phyloP scores from a whole-genome alignment of 2,329 filamentous ascomycete genomes.

The Laburnicola sp. region DNA sequence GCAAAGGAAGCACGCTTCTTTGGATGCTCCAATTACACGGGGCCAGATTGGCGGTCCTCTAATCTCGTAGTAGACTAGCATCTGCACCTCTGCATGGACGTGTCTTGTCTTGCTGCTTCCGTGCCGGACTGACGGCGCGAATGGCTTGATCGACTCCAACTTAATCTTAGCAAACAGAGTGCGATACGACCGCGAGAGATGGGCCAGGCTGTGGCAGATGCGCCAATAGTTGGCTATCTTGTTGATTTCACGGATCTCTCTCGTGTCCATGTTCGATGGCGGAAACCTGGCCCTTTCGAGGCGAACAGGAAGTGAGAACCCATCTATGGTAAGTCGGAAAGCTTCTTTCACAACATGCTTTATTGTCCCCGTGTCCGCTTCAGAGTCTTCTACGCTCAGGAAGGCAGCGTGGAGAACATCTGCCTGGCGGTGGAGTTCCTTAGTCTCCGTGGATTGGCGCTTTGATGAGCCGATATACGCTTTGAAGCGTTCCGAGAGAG shows the following conservation, averaged over 20 bases:
- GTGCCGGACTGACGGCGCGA: no score
- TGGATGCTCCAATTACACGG: no score
- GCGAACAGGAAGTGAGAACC: slow-evolving; percentile 11
- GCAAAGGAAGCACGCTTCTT: no score
- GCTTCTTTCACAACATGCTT: slow-evolving; percentile 4
- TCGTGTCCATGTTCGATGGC: slow-evolving; percentile 4
- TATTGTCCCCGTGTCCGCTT: background rate
- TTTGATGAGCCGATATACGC: background rate
- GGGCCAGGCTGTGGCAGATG: no score
- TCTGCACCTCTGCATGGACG: no score
- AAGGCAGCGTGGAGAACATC: background rate
- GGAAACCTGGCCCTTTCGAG: slow-evolving; percentile 7
- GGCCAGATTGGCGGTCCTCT: no score
- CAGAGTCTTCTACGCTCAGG: background rate
- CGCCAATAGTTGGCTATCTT: slow-evolving; percentile 13
- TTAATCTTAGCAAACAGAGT: no score
- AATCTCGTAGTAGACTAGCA: no score
- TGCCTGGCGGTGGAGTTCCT: background rate
- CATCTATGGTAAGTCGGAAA: slow-evolving; percentile 12
- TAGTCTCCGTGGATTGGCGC: background rate
- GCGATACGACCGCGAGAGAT: no score
- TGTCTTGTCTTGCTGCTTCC: no score
- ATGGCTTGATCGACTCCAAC: no score
- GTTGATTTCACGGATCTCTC: slow-evolving; percentile 8
- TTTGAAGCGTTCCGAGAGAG: slow-evolving; percentile 1